Evolutionary conservation across 805 yeast species (phyloP).

Genomic region (Starmerella stigmatis): DNA sequence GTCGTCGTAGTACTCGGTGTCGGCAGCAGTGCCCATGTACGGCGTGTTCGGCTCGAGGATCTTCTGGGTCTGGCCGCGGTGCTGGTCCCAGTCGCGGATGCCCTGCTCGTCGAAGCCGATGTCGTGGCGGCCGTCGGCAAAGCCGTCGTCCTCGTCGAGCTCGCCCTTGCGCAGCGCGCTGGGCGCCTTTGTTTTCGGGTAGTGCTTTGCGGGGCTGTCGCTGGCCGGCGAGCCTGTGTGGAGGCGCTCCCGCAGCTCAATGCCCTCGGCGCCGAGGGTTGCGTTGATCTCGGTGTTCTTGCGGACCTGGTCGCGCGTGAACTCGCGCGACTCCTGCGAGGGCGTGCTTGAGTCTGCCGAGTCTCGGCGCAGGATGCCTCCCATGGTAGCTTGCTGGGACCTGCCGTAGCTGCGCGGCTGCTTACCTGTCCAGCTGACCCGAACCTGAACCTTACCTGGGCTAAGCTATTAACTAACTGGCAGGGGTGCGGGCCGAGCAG

Average conservation of each 20-base stretch:
- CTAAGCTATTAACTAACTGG: too few relatives aligned
- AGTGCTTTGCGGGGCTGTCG: slow-evolving; percentile 10
- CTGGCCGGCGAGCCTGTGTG: not conserved
- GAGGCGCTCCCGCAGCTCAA: slow-evolving; percentile 6
- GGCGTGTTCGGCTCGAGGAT: slow-evolving; percentile 28
- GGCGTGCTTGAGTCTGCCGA: slow-evolving; percentile 2
- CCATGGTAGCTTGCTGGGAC: too few relatives aligned
- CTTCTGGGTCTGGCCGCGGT: slow-evolving; percentile 25
- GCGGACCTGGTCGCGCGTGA: slow-evolving; percentile 56
- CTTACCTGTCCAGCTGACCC: too few relatives aligned
- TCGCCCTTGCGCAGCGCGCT: slow-evolving; percentile 13
- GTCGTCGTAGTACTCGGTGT: slow-evolving; percentile 27
- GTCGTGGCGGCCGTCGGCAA: slow-evolving; percentile 10
- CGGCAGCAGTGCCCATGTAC: slow-evolving; percentile 25
- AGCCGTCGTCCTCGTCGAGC: slow-evolving; percentile 17
- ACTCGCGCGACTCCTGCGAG: slow-evolving; percentile 5
- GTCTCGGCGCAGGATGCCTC: slow-evolving; percentile 13
- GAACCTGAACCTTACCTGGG: too few relatives aligned
- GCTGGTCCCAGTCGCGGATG: slow-evolving; percentile 21
- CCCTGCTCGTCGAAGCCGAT: slow-evolving; percentile 23
- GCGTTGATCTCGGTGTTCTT: slow-evolving; percentile 73
- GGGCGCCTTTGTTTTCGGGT: slow-evolving; percentile 27
- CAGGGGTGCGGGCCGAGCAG: too few relatives aligned
- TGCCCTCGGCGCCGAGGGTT: slow-evolving; percentile 23
- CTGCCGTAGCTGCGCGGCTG: too few relatives aligned